These are phyloP conservation scores for Eucalyptus cloeziana DNA, from an alignment of 345 rosid genomes.

Conservation along the genomic window DNA sequence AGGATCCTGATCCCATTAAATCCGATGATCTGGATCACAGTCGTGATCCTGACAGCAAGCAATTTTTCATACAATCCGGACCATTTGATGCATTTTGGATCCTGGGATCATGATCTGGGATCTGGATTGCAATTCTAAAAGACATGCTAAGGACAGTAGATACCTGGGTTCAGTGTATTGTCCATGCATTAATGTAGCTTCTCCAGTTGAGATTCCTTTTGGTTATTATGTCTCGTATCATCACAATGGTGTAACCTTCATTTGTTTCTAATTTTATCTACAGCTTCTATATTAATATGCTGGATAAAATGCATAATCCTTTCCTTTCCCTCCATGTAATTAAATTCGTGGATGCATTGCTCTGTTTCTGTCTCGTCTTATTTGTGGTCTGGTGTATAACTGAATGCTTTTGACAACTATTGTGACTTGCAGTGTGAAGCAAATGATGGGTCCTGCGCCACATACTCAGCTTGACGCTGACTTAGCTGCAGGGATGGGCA, in stretches of 20 bases:
- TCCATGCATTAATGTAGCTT: background rate
- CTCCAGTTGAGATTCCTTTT: background rate
- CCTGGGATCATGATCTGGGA: background rate
- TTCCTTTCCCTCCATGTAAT: background rate
- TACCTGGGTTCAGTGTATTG: background rate
- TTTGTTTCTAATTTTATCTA: background rate
- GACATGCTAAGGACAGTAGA: background rate
- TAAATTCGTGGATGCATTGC: background rate
- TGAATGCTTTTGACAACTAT: background rate
- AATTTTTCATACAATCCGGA: background rate
- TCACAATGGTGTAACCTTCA: background rate
- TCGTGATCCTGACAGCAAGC: background rate
- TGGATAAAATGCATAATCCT: background rate
- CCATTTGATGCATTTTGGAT: background rate
- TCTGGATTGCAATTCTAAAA: background rate
- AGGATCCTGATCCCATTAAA: background rate
- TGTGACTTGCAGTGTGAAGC: constrained; percentile 44
- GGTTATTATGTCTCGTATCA: background rate
- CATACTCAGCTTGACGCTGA: constrained; percentile 94
- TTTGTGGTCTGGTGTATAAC: background rate
- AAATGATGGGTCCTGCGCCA: constrained; percentile 71
- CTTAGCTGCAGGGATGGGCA: constrained; percentile 91
- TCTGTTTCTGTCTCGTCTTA: background rate
- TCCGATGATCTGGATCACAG: background rate
- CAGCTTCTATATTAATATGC: background rate